Evolutionary conservation across 2,329 filamentous ascomycete species (phyloP).

Genomic region (Pseudogymnoascus sp.): DNA sequence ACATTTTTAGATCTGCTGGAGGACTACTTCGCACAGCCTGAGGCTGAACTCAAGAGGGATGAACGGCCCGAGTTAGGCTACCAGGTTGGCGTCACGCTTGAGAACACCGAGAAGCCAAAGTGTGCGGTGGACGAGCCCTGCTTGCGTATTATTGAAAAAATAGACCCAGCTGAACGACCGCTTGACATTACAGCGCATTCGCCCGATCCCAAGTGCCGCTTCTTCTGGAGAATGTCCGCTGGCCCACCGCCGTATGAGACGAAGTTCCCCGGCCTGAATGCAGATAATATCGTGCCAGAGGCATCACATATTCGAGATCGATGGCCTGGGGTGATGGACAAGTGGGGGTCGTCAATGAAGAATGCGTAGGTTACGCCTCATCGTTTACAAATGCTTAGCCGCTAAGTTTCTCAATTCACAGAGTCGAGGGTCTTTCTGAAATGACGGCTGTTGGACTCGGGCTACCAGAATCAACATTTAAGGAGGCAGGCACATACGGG

Average conservation of each 20-base stretch:
- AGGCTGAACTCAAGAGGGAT: conserved; percentile 37
- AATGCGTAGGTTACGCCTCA: conserved; percentile 41
- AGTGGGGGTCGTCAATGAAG: conserved; percentile 45
- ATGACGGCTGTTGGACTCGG: conserved; percentile 51
- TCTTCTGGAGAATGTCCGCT: conserved; percentile 51
- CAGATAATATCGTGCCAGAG: conserved; percentile 45
- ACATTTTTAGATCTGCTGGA: conserved; percentile 54
- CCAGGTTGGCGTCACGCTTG: conserved; percentile 53
- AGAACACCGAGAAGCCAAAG: conserved; percentile 55
- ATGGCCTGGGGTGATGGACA: background rate
- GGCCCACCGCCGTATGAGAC: conserved; percentile 46
- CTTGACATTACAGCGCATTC: conserved; percentile 48
- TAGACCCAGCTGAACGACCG: conserved; percentile 46
- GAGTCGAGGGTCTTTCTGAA: conserved; percentile 35
- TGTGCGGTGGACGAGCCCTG: conserved; percentile 55
- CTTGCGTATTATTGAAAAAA: conserved; percentile 45
- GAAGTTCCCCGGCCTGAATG: conserved; percentile 46
- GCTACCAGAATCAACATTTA: conserved; percentile 44
- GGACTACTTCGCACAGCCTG: conserved; percentile 54
- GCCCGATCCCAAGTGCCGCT: conserved; percentile 53
- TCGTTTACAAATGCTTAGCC: conserved; percentile 53
- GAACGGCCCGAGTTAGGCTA: conserved; percentile 50
- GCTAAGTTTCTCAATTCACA: conserved; percentile 27
- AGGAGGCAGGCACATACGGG: conserved; percentile 40
- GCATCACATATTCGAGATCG: conserved; percentile 37